Percentiles rank a stretch among this genome's conserved stretches.
These are phyloP conservation scores for Pseudogymnoascus sp. DNA, from an alignment of 2,329 filamentous ascomycete genomes.

Conservation along the genomic window DNA sequence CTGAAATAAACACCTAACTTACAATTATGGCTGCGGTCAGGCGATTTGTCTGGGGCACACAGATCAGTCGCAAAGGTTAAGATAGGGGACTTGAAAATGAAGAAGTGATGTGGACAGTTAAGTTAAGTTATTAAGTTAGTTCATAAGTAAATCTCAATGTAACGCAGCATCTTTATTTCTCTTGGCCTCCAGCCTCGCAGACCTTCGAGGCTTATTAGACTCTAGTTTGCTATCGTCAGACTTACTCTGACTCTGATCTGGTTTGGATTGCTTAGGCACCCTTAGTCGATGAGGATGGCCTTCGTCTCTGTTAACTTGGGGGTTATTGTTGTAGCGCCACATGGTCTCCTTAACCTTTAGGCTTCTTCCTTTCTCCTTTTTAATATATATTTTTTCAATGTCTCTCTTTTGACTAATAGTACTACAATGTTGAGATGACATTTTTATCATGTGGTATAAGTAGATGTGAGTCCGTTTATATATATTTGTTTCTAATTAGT, in stretches of 20 bases:
- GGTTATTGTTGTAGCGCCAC: background rate
- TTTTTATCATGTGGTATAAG: background rate
- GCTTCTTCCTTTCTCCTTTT: background rate
- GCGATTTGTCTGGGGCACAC: too few species aligned
- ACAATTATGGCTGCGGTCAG: too few species aligned
- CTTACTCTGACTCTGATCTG: background rate
- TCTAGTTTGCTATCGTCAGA: background rate
- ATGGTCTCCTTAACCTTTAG: background rate
- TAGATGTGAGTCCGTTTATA: background rate
- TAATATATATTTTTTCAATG: background rate
- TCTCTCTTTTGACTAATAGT: background rate
- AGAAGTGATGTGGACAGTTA: too few species aligned
- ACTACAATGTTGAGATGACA: background rate
- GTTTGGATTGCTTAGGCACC: background rate
- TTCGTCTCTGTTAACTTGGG: background rate
- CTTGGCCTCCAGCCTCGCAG: background rate
- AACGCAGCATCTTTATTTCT: background rate
- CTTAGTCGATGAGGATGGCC: background rate
- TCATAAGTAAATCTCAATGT: background rate
- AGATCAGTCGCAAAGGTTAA: too few species aligned
- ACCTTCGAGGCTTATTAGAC: background rate
- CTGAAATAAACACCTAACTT: too few species aligned
- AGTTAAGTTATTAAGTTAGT: background rate
- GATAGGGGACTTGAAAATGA: too few species aligned
- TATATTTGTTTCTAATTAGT: background rate